phyloP scores from a whole-genome alignment of 2,329 filamentous ascomycete genomes.

The Drechslerella dactyloides region DNA sequence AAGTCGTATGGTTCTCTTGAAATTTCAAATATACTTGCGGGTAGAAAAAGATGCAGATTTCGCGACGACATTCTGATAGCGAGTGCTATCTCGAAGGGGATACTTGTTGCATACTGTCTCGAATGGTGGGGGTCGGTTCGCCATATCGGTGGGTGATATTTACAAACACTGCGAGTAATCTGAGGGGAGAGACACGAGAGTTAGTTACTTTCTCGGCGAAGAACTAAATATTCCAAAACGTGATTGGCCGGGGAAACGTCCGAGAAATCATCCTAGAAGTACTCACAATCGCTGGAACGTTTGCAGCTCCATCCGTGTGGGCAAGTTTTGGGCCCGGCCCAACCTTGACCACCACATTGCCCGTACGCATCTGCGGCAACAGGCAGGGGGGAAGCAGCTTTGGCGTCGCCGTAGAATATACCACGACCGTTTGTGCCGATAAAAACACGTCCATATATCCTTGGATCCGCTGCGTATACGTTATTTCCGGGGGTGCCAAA shows the following conservation, averaged over 20 bases:
- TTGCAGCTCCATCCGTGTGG: slow-evolving; percentile 43
- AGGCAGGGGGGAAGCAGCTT: slow-evolving; percentile 29
- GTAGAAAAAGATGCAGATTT: too few relatives aligned
- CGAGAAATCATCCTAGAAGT: background rate
- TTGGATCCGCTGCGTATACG: slow-evolving; percentile 50
- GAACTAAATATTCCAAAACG: too few relatives aligned
- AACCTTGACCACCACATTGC: slow-evolving; percentile 45
- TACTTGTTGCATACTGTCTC: too few relatives aligned
- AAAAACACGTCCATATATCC: slow-evolving; percentile 51
- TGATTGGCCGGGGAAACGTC: too few relatives aligned
- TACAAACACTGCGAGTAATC: slow-evolving; percentile 48
- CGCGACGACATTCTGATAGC: too few relatives aligned
- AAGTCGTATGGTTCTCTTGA: too few relatives aligned
- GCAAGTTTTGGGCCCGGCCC: slow-evolving; percentile 30
- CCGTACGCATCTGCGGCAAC: slow-evolving; percentile 37
- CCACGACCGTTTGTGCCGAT: slow-evolving; percentile 53
- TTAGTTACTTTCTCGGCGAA: too few relatives aligned
- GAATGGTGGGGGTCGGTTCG: too few relatives aligned
- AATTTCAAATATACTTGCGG: too few relatives aligned
- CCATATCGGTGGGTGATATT: too few relatives aligned
- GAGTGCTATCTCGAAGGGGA: too few relatives aligned
- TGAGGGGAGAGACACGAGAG: too few relatives aligned
- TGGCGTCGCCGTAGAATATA: slow-evolving; percentile 52
- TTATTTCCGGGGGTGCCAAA: slow-evolving; percentile 52
- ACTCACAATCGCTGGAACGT: slow-evolving; percentile 41